Conservation (phyloP, 2,329 filamentous ascomycete species). For the Fusarium algeriense region DNA sequence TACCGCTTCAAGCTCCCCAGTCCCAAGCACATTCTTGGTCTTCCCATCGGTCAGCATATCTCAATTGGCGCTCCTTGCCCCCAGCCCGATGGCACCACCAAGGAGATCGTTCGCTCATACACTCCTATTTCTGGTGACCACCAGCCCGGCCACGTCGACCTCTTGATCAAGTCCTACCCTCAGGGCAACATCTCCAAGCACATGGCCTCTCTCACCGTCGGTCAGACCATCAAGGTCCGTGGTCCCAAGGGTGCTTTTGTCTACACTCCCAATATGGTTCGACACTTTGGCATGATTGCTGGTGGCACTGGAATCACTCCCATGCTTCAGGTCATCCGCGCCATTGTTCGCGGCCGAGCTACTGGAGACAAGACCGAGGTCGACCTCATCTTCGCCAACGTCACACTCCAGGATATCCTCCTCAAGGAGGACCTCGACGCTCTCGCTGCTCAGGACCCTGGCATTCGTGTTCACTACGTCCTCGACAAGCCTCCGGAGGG, state of each 20-base stretch:
- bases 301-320: slow-evolving; percentile 98
- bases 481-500: slow-evolving; percentile 93
- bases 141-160: slow-evolving; percentile 91
- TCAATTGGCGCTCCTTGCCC: slow-evolving; percentile 85
- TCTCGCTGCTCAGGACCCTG: slow-evolving; percentile 79
- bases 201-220: slow-evolving; percentile 84
- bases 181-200: slow-evolving; percentile 97
- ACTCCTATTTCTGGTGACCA: slow-evolving; percentile 92
- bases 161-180: slow-evolving; percentile 97
- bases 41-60: slow-evolving; percentile 99
- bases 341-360: slow-evolving; percentile 84
- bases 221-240: slow-evolving; percentile 88
- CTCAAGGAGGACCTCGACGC: slow-evolving; percentile 91
- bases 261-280: slow-evolving; percentile 96
- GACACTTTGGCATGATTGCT: slow-evolving; percentile 97
- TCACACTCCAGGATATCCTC: slow-evolving; percentile 91
- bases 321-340: slow-evolving; percentile 96
- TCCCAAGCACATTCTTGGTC: slow-evolving; percentile 84
- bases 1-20: slow-evolving; percentile 93
- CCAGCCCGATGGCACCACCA: slow-evolving; percentile 76
- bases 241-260: slow-evolving; percentile 98
- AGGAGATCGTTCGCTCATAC: slow-evolving; percentile 92
- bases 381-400: slow-evolving; percentile 97
- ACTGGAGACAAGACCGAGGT: slow-evolving; percentile 88
- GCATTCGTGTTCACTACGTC: slow-evolving; percentile 92